Conservation (phyloP, 257 asterid species). For the Solanum chmielewskii region DNA sequence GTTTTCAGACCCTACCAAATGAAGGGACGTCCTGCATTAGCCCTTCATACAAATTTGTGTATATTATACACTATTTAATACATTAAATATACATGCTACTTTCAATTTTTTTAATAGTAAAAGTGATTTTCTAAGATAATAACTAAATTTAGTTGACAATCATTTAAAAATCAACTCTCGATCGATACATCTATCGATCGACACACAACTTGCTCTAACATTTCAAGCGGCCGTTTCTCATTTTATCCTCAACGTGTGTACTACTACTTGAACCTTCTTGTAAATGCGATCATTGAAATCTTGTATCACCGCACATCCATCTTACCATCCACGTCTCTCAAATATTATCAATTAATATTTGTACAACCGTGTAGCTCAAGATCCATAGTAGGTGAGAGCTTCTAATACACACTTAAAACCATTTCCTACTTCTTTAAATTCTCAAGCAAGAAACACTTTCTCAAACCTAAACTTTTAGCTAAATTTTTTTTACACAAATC, state of each 20-base stretch:
- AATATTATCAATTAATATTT: neutral
- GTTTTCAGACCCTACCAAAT: no score
- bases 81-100: neutral
- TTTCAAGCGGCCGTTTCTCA: neutral
- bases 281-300: neutral
- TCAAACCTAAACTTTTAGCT: neutral
- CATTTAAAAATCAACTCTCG: neutral
- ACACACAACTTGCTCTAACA: neutral
- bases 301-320: neutral
- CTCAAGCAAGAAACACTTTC: neutral
- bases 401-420: slow-evolving; percentile 8
- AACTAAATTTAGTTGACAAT: neutral
- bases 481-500: neutral
- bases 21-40: no score
- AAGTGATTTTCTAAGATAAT: neutral
- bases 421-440: neutral
- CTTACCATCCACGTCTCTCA: neutral
- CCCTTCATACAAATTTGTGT: no score
- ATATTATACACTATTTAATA: neutral
- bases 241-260: neutral
- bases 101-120: neutral
- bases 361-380: slow-evolving; percentile 44
- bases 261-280: neutral
- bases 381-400: slow-evolving; percentile 67
- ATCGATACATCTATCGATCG: neutral